phyloP scores from a whole-genome alignment of 1,139 yeast species.

The Taphrina flavorubra region DNA sequence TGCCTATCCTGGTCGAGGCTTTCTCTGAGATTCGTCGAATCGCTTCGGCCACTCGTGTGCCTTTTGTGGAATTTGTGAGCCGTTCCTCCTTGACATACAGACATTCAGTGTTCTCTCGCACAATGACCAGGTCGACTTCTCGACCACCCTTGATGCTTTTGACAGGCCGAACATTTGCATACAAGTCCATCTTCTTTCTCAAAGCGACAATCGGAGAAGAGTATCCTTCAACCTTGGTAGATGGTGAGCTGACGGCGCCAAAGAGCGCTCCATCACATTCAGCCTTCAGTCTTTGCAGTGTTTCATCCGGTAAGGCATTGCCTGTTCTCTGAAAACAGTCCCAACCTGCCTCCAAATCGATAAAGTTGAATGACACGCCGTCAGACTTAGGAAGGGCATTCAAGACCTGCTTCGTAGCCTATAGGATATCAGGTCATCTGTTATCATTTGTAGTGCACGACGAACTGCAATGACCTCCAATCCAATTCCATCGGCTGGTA shows the following conservation, averaged over 20 bases:
- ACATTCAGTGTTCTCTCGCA: slow-evolving; percentile 97
- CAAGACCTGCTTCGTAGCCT: slow-evolving; percentile 59
- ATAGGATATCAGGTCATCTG: slow-evolving; percentile 58
- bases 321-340: slow-evolving; percentile 93
- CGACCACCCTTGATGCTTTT: slow-evolving; percentile 85
- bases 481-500: slow-evolving; percentile 99
- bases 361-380: slow-evolving; percentile 81
- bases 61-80: slow-evolving; percentile 70
- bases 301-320: slow-evolving; percentile 89
- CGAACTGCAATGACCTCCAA: slow-evolving; percentile 86
- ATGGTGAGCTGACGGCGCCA: slow-evolving; percentile 91
- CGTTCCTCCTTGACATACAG: slow-evolving; percentile 86
- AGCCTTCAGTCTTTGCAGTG: slow-evolving; percentile 75
- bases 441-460: slow-evolving; percentile 53
- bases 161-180: slow-evolving; percentile 97
- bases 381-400: slow-evolving; percentile 77
- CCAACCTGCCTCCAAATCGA: slow-evolving; percentile 89
- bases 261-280: slow-evolving; percentile 96
- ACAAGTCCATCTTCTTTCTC: slow-evolving; percentile 90
- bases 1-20: slow-evolving; percentile 85
- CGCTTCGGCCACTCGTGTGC: slow-evolving; percentile 91
- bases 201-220: slow-evolving; percentile 98
- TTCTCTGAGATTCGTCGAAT: slow-evolving; percentile 91
- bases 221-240: slow-evolving; percentile 91
- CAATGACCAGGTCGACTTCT: slow-evolving; percentile 96